Conservation (phyloP, 225 moss, liverwort and hornwort genomes). For the Climacium dendroides region DNA sequence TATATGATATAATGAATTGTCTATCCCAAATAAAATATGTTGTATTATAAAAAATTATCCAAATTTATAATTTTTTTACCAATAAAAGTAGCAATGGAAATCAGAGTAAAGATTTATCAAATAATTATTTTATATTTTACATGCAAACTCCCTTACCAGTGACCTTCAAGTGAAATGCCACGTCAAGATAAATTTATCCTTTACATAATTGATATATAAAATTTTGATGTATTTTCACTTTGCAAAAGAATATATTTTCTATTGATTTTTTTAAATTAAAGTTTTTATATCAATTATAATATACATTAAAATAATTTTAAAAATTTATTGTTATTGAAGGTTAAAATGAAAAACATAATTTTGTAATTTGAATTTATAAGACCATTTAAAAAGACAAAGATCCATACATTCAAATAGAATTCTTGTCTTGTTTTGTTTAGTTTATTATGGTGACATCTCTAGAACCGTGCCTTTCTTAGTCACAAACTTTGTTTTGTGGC, state of each 20-base stretch:
- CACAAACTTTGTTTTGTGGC: no score
- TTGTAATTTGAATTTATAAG: not conserved
- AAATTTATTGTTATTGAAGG: no score
- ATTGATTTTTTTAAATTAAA: no score
- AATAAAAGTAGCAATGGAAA: not conserved
- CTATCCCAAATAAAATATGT: not conserved
- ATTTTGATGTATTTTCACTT: not conserved
- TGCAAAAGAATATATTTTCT: not conserved
- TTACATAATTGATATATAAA: not conserved
- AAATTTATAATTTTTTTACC: not conserved
- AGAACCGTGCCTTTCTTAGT: no score
- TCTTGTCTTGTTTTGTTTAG: no score
- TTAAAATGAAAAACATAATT: not conserved
- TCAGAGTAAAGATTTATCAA: not conserved
- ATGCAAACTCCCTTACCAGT: not conserved
- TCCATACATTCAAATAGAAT: no score
- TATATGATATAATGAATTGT: not conserved
- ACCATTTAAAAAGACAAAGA: no score
- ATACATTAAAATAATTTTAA: no score
- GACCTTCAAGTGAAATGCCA: not conserved
- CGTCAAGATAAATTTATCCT: not conserved
- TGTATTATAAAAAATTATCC: not conserved
- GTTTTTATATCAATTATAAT: no score
- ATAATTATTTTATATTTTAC: not conserved
- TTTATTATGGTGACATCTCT: no score